Evolutionary conservation across 371 early-diverging fungal species (phyloP), one percentile per base, ranked within the genome.

Genomic region (Mucor saturninus): DNA sequence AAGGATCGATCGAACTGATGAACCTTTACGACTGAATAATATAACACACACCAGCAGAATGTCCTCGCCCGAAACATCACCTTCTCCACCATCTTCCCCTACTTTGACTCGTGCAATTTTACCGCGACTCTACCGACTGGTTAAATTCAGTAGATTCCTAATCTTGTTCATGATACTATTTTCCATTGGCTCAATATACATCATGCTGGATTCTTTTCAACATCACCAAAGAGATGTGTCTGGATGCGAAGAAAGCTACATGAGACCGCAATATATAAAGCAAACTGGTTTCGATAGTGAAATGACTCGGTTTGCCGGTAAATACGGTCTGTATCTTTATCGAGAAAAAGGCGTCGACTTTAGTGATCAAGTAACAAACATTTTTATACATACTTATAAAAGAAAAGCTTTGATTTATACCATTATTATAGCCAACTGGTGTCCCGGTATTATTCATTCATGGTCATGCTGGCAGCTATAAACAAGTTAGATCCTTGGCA

Each of bases 361-460:
- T 35, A 67, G 64, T 10, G 82, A 80, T 35, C 76, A 69, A 72
- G 80, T 79, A 72, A 72, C 43, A 56, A 54, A 54, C 35, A 26
- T 8, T 8, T 8, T 8, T 38, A 38, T 13, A 5, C 49, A 15
- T 30, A 5, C 29, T 29, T n/a, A 29, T 30, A 39, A 50, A 29
- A 32, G 6, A 63, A 32, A 48, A 32, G 3, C 15, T 49, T 6
- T 37, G 14, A 51, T 30, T 49, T 49, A 29, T 49, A 8, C 11
- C 13, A 5, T 31, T 49, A 53, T 62, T 30, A 62, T 61, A 78
- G 74, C 86, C 83, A 5, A 80, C 78, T 28, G 90, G 95, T 32
- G 83, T 91, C 11, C 98, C 98, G 0, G 90, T 94, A 0, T 74
- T 98, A 37, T 98, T 98, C 77, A 86, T 98, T 37, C 98, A 95